Conservation (phyloP, 495 filamentous ascomycete genomes). For the Aspergillus panamensis region DNA sequence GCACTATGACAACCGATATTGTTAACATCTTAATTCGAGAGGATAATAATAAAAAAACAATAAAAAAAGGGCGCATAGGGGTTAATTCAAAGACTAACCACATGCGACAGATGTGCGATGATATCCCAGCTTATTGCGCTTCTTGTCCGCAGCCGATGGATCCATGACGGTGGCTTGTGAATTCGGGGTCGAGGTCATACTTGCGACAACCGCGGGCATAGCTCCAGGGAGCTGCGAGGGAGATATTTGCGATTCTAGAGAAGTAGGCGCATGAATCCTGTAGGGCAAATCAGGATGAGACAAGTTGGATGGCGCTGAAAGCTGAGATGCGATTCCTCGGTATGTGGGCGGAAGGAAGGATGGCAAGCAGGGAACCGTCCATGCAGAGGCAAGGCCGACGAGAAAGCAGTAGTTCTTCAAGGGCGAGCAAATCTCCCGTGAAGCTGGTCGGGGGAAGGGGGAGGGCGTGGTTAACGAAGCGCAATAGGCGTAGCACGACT, state of each 20-base stretch:
- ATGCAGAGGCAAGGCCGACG: conserved; percentile 17
- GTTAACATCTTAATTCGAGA: background rate
- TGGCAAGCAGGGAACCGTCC: conserved; percentile 14
- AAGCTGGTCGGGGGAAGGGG: conserved; percentile 11
- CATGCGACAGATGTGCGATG: conserved; percentile 96
- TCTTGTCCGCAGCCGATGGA: conserved; percentile 62
- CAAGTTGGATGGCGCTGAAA: conserved; percentile 3
- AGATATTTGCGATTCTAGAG: conserved; percentile 31
- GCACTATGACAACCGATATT: conserved; percentile 51
- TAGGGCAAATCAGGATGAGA: conserved; percentile 25
- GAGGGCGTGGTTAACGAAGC: conserved; percentile 28
- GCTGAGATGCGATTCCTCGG: background rate
- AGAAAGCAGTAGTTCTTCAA: conserved; percentile 3
- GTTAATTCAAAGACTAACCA: conserved; percentile 59
- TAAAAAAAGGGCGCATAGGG: too few species aligned
- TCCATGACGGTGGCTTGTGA: conserved; percentile 52
- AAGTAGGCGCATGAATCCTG: conserved; percentile 35
- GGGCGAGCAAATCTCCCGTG: background rate
- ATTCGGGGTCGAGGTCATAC: conserved; percentile 64
- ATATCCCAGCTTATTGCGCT: conserved; percentile 95
- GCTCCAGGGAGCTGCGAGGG: conserved; percentile 30
- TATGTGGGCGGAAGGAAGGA: background rate
- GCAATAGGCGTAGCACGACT: conserved; percentile 31
- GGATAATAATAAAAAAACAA: too few species aligned
- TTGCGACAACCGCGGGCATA: conserved; percentile 52